phyloP scores from a whole-genome alignment of 371 early-diverging fungal species.

The Lichtheimia corymbifera region DNA sequence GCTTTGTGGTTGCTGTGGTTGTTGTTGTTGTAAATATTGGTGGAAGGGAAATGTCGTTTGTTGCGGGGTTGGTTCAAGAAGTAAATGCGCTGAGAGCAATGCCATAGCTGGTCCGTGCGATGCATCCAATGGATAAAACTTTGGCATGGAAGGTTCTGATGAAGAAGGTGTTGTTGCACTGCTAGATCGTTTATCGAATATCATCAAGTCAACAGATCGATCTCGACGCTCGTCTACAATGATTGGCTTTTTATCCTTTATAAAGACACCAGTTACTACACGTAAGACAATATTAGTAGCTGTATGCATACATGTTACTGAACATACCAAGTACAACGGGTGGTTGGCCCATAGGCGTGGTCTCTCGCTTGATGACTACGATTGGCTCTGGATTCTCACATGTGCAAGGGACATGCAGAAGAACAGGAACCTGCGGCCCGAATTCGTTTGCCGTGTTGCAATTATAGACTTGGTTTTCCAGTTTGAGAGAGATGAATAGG shows the following conservation, averaged over 20 bases:
- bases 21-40: constrained; percentile 1
- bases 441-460: constrained; percentile 24
- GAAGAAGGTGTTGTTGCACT: constrained; percentile 4
- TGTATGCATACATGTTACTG: background rate
- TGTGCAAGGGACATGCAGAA: constrained; percentile 42
- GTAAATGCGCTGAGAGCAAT: constrained; percentile 12
- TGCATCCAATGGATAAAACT: constrained; percentile 19
- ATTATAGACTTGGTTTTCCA: constrained; percentile 24
- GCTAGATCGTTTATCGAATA: constrained; percentile 23
- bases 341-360: constrained; percentile 32
- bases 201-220: constrained; percentile 18
- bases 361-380: constrained; percentile 34
- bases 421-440: constrained; percentile 34
- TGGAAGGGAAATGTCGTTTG: background rate
- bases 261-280: constrained; percentile 19
- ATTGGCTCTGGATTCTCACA: constrained; percentile 30
- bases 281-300: background rate
- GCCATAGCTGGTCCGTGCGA: constrained; percentile 19
- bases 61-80: constrained; percentile 8
- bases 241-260: constrained; percentile 25
- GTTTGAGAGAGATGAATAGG: constrained; percentile 9
- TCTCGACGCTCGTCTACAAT: constrained; percentile 30
- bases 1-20: constrained; percentile 7
- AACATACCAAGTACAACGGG: constrained; percentile 42
- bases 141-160: constrained; percentile 17